phyloP scores from a whole-genome alignment of 129 eudicot species.

The Artemisia annua region DNA sequence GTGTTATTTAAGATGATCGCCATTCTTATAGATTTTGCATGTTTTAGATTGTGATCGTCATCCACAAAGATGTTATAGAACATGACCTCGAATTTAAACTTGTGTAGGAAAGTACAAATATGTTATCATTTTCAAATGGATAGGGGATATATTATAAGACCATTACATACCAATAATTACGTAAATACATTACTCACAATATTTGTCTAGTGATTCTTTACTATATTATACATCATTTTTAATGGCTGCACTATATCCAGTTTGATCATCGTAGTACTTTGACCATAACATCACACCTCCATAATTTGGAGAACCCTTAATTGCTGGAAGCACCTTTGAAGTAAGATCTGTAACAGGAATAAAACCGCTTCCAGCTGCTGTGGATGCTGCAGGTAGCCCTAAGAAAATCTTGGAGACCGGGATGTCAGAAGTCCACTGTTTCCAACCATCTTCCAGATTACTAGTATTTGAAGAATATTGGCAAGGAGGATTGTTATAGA shows the following conservation, averaged over 20 bases:
- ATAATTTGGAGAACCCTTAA: constrained; percentile 28
- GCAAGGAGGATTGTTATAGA: constrained; percentile 34
- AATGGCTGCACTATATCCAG: constrained; percentile 30
- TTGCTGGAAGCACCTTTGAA: constrained; percentile 29
- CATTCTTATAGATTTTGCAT: no score
- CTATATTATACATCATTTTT: constrained; percentile 24
- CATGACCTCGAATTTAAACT: no score
- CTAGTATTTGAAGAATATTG: constrained; percentile 26
- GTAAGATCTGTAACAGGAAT: constrained; percentile 25
- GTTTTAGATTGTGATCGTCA: no score
- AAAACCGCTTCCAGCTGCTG: constrained; percentile 30
- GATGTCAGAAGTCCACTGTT: constrained; percentile 34
- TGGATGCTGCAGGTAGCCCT: constrained; percentile 29
- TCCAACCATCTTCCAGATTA: constrained; percentile 34
- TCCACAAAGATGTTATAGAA: no score
- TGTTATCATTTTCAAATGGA: not conserved
- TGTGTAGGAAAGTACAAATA: not conserved
- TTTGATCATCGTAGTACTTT: constrained; percentile 33
- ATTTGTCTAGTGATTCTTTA: not conserved
- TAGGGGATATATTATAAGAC: not conserved
- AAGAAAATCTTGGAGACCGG: constrained; percentile 28
- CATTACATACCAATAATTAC: constrained; percentile 12
- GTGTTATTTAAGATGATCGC: no score
- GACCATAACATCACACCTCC: constrained; percentile 38
- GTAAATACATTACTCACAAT: constrained; percentile 11